Conservation (phyloP, 1,139 yeast genomes). For the Suhomyces yuchorum region DNA sequence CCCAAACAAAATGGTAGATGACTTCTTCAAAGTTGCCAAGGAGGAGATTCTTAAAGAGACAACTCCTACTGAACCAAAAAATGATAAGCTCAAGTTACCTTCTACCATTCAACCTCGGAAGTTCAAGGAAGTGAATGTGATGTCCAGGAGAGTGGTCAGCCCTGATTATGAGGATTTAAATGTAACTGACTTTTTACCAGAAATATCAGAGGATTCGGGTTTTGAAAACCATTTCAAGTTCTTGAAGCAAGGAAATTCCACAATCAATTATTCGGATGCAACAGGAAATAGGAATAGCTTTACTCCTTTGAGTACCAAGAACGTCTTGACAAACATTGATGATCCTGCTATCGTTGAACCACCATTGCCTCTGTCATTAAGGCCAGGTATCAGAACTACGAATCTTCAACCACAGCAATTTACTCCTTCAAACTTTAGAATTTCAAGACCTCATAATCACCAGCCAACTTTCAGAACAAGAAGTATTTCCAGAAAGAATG, state of each 20-base stretch:
- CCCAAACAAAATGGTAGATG: slow-evolving; percentile 16
- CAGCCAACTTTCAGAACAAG: slow-evolving; percentile 9
- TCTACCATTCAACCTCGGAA: slow-evolving; percentile 31
- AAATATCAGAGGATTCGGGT: slow-evolving; percentile 51
- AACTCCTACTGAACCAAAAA: slow-evolving; percentile 1
- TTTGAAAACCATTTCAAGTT: slow-evolving; percentile 42
- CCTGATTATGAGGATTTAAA: slow-evolving; percentile 42
- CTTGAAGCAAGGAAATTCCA: slow-evolving; percentile 23
- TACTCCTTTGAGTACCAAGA: slow-evolving; percentile 34
- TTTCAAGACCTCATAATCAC: slow-evolving; percentile 11
- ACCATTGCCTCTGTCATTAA: slow-evolving; percentile 21
- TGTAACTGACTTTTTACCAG: slow-evolving; percentile 47
- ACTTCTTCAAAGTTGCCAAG: slow-evolving; percentile 10
- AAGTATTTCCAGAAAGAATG: slow-evolving; percentile 9
- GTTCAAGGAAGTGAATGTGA: slow-evolving; percentile 48
- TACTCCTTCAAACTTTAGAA: slow-evolving; percentile 6
- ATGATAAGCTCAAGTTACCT: slow-evolving; percentile 22
- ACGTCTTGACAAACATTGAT: slow-evolving; percentile 32
- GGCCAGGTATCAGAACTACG: slow-evolving; percentile 11
- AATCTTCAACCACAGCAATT: slow-evolving; percentile 11
- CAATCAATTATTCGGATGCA: slow-evolving; percentile 22
- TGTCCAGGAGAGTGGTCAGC: slow-evolving; percentile 45
- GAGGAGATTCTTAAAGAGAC: slow-evolving; percentile 3
- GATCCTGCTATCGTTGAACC: slow-evolving; percentile 25
- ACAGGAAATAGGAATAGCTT: slow-evolving; percentile 27